Evolutionary conservation across 768 basidiomycete species (phyloP), one percentile per base, ranked within the genome.

Genomic region (Leccinum aurantiacum): DNA sequence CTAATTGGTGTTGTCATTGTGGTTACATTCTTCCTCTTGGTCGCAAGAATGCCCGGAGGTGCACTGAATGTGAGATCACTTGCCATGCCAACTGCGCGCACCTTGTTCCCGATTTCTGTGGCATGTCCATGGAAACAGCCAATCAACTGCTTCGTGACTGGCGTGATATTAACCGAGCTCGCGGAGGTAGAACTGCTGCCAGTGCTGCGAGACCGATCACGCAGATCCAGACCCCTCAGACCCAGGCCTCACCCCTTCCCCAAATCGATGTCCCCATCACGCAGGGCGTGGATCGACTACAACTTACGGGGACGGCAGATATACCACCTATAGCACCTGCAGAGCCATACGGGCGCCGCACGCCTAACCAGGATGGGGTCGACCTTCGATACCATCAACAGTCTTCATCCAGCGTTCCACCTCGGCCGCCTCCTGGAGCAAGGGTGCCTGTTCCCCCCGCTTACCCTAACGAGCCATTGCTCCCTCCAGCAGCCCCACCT

Each of bases 1-100:
- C 97, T 17, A 98, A 96, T 70, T 99, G 97, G 97, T 99, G 97
- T 75, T 99, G 97, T 73, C 97, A 99, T 74, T 99, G 97, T 73
- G 97, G 97, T 63, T 97, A 95, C 70, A 95, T 99, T 84, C 84
- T 97, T 25, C 95, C 97, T 57, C 84, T 98, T 52, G 96, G 96
- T 54, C 88, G 95, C 65, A 98, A 98, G 81, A 96, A 98, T 73
- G 90, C 96, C 22, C 87, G 94, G 58, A 91, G 90, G 75, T 99
- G 97, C 74, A 88, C 92, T 0, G 96, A 98, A 74, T 99, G 97
- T 77, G 87, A 90, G 69, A 88, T 98, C 66, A 98, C 96, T 50
- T 98, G 95, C 68, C 97, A 99, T 75, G 94, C 93, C 19, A 91
- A 94, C 64, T 99, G 97, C 76, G 92, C 95, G 1, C 97, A 99